Conservation (phyloP, 1,284 basidiomycete species). For the Apiotrichum laibachii region DNA sequence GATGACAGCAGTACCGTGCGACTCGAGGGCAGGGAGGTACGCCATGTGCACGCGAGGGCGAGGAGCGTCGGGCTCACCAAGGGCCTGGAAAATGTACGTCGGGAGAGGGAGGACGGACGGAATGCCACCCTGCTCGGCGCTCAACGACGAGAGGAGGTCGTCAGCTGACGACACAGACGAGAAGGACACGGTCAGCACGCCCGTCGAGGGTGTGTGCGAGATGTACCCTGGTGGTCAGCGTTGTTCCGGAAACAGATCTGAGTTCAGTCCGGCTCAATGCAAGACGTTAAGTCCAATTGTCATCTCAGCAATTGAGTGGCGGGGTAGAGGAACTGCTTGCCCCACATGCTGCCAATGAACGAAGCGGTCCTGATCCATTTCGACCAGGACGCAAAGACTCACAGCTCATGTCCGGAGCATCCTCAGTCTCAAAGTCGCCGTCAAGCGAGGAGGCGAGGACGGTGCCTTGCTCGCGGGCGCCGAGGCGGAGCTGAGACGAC, state of each 20-base stretch:
- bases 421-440: background rate
- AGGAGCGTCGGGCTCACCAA: conserved; percentile 4
- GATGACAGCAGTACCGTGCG: conserved; percentile 18
- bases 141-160: conserved; percentile 5
- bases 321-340: too few relatives aligned
- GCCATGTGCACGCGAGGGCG: conserved; percentile 26
- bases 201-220: conserved; percentile 30
- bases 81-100: conserved; percentile 21
- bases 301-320: too few relatives aligned
- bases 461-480: background rate
- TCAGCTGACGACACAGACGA: conserved; percentile 29
- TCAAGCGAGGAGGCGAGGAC: conserved; percentile 1
- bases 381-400: background rate
- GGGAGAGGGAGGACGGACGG: conserved; percentile 21
- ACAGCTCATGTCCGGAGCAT: conserved; percentile 4
- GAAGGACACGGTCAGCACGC: conserved; percentile 30
- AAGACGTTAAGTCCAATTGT: too few relatives aligned
- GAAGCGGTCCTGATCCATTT: background rate
- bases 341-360: too few relatives aligned
- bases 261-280: too few relatives aligned
- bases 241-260: background rate
- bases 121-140: conserved; percentile 18
- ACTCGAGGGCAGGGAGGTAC: conserved; percentile 22
- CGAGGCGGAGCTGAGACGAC: conserved; percentile 1
- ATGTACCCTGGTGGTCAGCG: conserved; percentile 30